Base-by-base conservation (phyloP, 2,329 filamentous ascomycete genomes). In the Thielaviopsis ethacetica region DNA sequence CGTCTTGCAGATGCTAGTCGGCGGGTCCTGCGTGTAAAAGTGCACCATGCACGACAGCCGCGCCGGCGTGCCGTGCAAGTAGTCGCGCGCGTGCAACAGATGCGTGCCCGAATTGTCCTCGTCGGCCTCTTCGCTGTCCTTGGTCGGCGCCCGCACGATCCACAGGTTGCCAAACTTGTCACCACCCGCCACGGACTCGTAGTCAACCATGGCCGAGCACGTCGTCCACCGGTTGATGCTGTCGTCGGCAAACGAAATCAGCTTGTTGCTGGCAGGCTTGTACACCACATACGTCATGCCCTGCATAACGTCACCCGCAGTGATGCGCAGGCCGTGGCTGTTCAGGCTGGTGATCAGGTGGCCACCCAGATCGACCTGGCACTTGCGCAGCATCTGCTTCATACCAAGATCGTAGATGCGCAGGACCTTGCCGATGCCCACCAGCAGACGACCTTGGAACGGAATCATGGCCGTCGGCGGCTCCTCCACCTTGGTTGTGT, bases 121-220 rank as follows among this genome's bases (percentile, higher is more conserved):
- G 66, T 98, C 93, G 0, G 90, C 86, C 68, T 94, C 88, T 64
- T 90, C 85, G 44, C 88, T 95, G 7, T 85, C 84, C 69, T 95
- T 93, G 62, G 84, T 76, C 0, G 91, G 90, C 66, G 88, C 93
- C 54, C 93, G 86, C 30, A 98, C 78, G 52, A 98, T 81, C 84
- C 90, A 98, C 17, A 98, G 72, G 66, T 98, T 98, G 62, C 93
- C 94, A 64, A 98, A 99, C 68, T 96, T 97, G 74, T 99, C 93
- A 41, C 91, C 91, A 41, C 91, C 93, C 2, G 90, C 91, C 24
- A 88, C 83, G 1, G 93, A 95, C 69, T 98, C 93, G 70, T 98
- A 99, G 71, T 99, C 93, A 1, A 97, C 84, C 89, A 98, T 95
- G 2, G 90, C 81, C 0, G 87, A 86, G 64, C 87, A 87, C 0